phyloP scores from a whole-genome alignment of 805 yeast genomes.

The Clavispora vitiphila region DNA sequence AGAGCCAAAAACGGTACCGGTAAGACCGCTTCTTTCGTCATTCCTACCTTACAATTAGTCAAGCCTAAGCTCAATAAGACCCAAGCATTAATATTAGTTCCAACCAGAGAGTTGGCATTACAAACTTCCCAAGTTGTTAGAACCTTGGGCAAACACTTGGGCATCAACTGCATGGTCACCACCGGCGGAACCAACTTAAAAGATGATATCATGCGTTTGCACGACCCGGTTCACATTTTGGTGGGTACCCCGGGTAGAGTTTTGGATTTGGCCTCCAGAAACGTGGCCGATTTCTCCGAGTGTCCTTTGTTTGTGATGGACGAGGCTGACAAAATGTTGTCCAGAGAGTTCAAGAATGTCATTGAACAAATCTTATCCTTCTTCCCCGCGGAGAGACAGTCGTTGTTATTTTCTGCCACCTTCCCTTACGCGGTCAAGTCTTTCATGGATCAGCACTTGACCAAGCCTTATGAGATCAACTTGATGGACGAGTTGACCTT shows the following conservation, averaged over 20 bases:
- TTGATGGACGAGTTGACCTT: conserved; percentile 96
- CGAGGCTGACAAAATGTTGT: conserved; percentile 96
- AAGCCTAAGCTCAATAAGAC: conserved; percentile 80
- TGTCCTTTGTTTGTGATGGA: conserved; percentile 93
- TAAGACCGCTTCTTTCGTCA: conserved; percentile 94
- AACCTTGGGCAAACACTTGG: conserved; percentile 91
- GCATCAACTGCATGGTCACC: conserved; percentile 92
- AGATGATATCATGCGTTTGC: conserved; percentile 90
- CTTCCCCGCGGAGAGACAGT: conserved; percentile 69
- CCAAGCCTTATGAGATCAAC: conserved; percentile 91
- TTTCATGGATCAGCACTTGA: conserved; percentile 86
- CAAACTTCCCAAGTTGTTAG: conserved; percentile 97
- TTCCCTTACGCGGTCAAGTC: conserved; percentile 92
- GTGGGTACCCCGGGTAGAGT: conserved; percentile 99
- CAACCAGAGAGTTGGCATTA: conserved; percentile 96
- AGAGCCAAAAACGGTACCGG: conserved; percentile 99
- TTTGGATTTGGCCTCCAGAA: conserved; percentile 85
- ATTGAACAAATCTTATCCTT: conserved; percentile 81
- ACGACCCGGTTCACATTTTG: conserved; percentile 87
- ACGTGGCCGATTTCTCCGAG: conserved; percentile 78
- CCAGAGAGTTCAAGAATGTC: conserved; percentile 81
- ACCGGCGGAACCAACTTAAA: conserved; percentile 95
- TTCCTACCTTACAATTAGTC: conserved; percentile 85
- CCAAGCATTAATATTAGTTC: conserved; percentile 90
- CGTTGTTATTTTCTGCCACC: conserved; percentile 88